Base-by-base conservation (phyloP, 495 filamentous ascomycete genomes). In the Diplogelasinospora grovesii region DNA sequence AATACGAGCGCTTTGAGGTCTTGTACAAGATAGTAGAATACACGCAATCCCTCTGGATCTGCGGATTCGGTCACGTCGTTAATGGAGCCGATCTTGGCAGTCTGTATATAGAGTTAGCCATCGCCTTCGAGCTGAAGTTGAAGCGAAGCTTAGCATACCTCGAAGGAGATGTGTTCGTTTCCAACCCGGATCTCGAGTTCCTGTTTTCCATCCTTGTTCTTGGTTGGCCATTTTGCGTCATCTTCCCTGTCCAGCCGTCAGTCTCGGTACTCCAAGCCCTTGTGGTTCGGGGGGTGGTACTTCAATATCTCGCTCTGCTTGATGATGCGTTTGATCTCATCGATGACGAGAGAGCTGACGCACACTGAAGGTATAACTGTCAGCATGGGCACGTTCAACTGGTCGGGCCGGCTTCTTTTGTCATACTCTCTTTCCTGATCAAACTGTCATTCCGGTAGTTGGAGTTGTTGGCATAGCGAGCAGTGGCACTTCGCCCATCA, bases 1-100 rank as follows among this genome's bases (percentile, higher is more conserved):
- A 99, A 99, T 2, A 97, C 85, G 20, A 99, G 77, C 10, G 92
- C 92, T 67, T 97, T 97, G 33, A 99, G 70, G 54, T 99, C 93
- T 59, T 97, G 93, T 4, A 97, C 90, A 1, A 99, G 83, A 56
- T 99, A 99, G 71, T 99, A 97, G 63, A 99, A 99, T n/a, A 99
- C 93, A 9, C 93, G 78, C 10, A 99, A 76, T 22, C 93, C 93
- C 62, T 99, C 93, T 8, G 93, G 93, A 58, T 99, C 93, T 15
- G 82, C 82, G 3, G 89, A 96, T 48, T 96, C 93, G 28, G 86
- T 90, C 32, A 99, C 90, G 58, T 99, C 93, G 52, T 92, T 88
- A 30, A 99, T 69, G 10, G 92, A 97, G 39, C 93, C 93, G 50
- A 99, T 97, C 65, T 99, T 99, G 16, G 93, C 93, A 11, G 93